A percentile compares a stretch with the other conserved stretches of the same genome.
These are phyloP conservation scores for Aspergillus floridensis DNA, from an alignment of 2,329 filamentous ascomycete genomes.

Conservation along the genomic window DNA sequence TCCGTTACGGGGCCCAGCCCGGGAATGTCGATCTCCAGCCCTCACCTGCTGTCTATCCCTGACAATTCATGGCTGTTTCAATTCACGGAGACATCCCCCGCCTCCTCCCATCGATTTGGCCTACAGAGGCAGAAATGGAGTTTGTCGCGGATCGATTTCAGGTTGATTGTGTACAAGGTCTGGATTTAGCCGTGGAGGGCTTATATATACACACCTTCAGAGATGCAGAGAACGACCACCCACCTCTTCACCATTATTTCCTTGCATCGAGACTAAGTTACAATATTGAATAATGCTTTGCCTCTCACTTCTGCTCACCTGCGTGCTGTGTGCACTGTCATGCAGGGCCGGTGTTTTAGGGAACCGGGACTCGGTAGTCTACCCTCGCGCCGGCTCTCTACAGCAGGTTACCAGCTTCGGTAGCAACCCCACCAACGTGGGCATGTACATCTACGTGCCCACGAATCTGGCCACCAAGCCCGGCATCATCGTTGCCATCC, in stretches of 20 bases:
- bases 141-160: not conserved
- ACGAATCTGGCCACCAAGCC: constrained; percentile 47
- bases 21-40: not conserved
- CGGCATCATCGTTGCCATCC: constrained; percentile 55
- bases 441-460: constrained; percentile 55
- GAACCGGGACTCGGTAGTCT: not conserved
- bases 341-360: constrained; percentile 8
- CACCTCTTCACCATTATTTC: not conserved
- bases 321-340: constrained; percentile 8
- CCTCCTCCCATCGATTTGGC: not conserved
- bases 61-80: not conserved
- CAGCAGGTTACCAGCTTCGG: constrained; percentile 44
- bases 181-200: not conserved
- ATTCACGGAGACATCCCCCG: not conserved
- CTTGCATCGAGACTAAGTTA: not conserved
- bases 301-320: constrained; percentile 1
- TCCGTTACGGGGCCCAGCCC: constrained; percentile 3
- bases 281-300: not conserved
- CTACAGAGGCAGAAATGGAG: not conserved
- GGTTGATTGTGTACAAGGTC: not conserved
- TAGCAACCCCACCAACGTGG: constrained; percentile 49
- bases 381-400: constrained; percentile 14
- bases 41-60: not conserved
- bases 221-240: not conserved
- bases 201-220: not conserved